Evolutionary conservation across 768 basidiomycete species (phyloP), one percentile per base, ranked within the genome.

Genomic region (Phallus indusiatus): DNA sequence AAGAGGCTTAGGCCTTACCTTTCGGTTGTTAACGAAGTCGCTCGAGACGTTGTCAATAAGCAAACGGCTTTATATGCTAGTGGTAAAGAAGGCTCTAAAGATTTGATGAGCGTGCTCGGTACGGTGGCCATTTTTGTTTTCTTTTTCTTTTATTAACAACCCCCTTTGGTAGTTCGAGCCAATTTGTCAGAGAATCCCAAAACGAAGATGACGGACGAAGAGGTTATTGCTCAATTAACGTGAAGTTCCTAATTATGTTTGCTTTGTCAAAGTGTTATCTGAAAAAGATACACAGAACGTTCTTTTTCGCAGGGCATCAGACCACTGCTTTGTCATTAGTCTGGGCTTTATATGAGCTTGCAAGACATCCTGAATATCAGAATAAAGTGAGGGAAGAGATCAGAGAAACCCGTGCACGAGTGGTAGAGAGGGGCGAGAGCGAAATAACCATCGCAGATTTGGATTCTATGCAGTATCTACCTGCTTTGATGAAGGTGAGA

Each of bases 61-160:
- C 69, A 71, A 57, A 64, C 62, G 28, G 62, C 63, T 20, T 56
- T 55, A 10, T 56, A 64, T 20, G 54, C 58, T 0, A 56, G 60
- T 9, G 62, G 60, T 9, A 63, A 64, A n/a, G 56, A 48, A 17
- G 67, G 66, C 22, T 59, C 61, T 8, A 70, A 67, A 59, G 73
- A 73, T 55, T 67, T 73, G n/a, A 69, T 73, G 65, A 73, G 71
- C 42, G 65, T 73, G 20, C 64, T 74, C 0, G 64, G 70, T 68
- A 47, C 18, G 65, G 5, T 12, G 16, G 21, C 8, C 14, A 17
- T 49, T 28, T 9, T n/a, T 11, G 17, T 16, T 16, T 33, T n/a
- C n/a, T n/a, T n/a, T 5, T 50, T 55, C 33, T 46, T 48, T 28
- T 10, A 24, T 49, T n/a, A 5, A 34, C 6, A 35, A 14, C 17